These are phyloP conservation scores for Nicotiana obtusifolia DNA, from an alignment of 257 asterid species.

Conservation along the genomic window DNA sequence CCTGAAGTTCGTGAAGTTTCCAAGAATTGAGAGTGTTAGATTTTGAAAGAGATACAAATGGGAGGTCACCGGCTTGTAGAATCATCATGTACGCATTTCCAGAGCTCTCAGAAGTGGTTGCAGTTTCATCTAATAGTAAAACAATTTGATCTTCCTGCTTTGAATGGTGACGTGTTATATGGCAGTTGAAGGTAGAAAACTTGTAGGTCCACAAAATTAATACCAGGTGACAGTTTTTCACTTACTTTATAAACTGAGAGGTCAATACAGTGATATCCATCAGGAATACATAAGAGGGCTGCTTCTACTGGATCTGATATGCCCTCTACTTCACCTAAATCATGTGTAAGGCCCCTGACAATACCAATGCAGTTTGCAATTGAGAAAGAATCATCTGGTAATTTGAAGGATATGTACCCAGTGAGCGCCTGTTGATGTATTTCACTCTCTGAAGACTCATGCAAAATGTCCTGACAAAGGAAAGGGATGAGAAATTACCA, in stretches of 20 bases:
- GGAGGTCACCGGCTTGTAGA: conserved; percentile 52
- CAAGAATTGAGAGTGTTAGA: conserved; percentile 39
- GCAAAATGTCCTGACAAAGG: conserved; percentile 47
- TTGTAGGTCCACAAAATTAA: conserved; percentile 16
- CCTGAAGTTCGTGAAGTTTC: conserved; percentile 64
- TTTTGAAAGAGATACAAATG: conserved; percentile 65
- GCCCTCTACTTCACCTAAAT: conserved; percentile 36
- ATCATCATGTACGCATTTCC: conserved; percentile 82
- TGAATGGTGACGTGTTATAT: conserved; percentile 7
- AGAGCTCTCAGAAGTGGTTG: conserved; percentile 53
- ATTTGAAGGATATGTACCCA: conserved; percentile 60
- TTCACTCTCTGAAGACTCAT: conserved; percentile 19
- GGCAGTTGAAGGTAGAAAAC: conserved; percentile 22
- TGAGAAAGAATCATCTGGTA: conserved; percentile 65
- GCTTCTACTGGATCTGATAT: conserved; percentile 45
- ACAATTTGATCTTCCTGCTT: conserved; percentile 84
- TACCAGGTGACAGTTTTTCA: background rate
- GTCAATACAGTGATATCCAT: conserved; percentile 76
- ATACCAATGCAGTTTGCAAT: conserved; percentile 69
- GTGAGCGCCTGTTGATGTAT: conserved; percentile 36
- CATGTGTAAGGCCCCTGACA: conserved; percentile 53
- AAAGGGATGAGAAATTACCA: background rate
- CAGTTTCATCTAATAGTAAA: conserved; percentile 53
- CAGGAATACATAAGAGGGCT: conserved; percentile 63
- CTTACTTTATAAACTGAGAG: conserved; percentile 75